These are phyloP conservation scores for Syncephalastrum sp. DNA, from an alignment of 371 early-diverging fungal genomes.

Conservation along the genomic window DNA sequence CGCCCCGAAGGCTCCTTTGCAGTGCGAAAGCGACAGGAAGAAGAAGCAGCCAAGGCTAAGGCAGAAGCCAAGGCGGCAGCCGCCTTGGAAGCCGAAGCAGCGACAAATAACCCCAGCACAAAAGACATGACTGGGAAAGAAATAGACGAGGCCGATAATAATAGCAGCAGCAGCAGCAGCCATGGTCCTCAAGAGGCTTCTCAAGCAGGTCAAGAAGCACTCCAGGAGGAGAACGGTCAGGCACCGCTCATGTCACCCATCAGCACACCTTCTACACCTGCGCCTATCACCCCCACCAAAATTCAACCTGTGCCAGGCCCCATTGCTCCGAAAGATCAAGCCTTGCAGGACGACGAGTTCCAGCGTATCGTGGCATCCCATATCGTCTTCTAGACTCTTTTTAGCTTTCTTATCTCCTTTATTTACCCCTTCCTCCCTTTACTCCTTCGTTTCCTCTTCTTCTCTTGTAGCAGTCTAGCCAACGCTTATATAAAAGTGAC, in stretches of 20 bases:
- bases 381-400: slow-evolving; percentile 39
- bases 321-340: no score
- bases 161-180: slow-evolving; percentile 8
- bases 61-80: background rate
- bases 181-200: slow-evolving; percentile 19
- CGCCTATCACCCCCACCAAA: no score
- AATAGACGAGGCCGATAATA: background rate
- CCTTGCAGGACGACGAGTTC: slow-evolving; percentile 26
- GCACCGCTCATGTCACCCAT: background rate
- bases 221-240: background rate
- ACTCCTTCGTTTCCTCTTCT: no score
- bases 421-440: no score
- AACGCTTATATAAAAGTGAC: no score
- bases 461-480: no score
- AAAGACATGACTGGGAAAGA: background rate
- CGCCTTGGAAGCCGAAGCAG: background rate
- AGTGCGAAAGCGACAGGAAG: slow-evolving; percentile 18
- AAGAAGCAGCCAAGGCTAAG: slow-evolving; percentile 8
- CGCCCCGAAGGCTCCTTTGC: slow-evolving; percentile 45
- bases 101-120: slow-evolving; percentile 1
- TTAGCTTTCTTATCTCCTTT: background rate
- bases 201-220: slow-evolving; percentile 24
- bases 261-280: slow-evolving; percentile 4
- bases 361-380: slow-evolving; percentile 48
- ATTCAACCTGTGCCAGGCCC: no score